These are phyloP conservation scores for Paragyromitra xinjiangensis DNA, from an alignment of 495 filamentous ascomycete species.

Conservation along the genomic window DNA sequence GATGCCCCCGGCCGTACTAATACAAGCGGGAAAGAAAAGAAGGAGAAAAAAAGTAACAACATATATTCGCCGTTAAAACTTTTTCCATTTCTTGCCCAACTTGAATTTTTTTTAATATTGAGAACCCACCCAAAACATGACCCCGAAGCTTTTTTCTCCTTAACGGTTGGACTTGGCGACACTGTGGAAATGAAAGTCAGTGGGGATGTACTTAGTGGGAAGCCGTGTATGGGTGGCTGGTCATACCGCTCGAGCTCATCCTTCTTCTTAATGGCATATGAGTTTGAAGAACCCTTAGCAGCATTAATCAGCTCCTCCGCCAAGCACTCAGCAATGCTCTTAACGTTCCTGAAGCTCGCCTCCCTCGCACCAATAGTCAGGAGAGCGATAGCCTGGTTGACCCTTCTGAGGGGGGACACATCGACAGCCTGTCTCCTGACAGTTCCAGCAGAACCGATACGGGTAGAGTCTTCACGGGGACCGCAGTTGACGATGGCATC, in stretches of 20 bases:
- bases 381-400: conserved; percentile 99
- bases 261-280: conserved; percentile 99
- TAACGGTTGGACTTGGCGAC: conserved; percentile 99
- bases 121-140: conserved; percentile 50
- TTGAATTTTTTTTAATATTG: conserved; percentile 52
- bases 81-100: conserved; percentile 40
- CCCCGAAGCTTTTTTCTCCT: conserved; percentile 55
- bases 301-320: conserved; percentile 99
- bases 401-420: conserved; percentile 97
- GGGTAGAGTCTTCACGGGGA: conserved; percentile 98
- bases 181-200: conserved; percentile 60
- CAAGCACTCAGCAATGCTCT: conserved; percentile 97
- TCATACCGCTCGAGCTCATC: conserved; percentile 89
- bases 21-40: conserved; percentile 41
- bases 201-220: neutral
- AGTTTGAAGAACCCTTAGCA: conserved; percentile 99
- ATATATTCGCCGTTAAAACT: conserved; percentile 37
- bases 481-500: conserved; percentile 99
- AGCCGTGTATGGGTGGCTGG: neutral
- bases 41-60: conserved; percentile 50
- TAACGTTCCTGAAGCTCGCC: conserved; percentile 98
- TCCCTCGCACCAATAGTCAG: conserved; percentile 97
- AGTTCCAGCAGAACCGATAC: conserved; percentile 98
- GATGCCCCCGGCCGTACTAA: conserved; percentile 44
- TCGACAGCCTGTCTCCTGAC: conserved; percentile 99